Conservation (phyloP, 129 eudicot species). For the Silybum marianum region DNA sequence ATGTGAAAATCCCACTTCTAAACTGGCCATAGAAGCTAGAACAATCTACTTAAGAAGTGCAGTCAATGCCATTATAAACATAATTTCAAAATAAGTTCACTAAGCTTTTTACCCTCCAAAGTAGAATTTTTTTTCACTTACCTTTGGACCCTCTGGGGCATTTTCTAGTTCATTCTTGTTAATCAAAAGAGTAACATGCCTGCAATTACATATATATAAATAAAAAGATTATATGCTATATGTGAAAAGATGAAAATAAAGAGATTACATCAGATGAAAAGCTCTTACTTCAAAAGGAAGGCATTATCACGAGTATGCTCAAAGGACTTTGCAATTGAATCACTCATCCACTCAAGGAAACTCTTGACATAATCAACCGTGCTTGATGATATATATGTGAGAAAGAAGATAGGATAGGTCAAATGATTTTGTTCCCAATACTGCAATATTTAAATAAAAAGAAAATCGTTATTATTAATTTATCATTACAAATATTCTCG, state of each 20-base stretch:
- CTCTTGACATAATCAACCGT: slow-evolving; percentile 91
- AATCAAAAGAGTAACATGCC: slow-evolving; percentile 77
- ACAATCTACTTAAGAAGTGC: slow-evolving; percentile 57
- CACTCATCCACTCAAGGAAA: slow-evolving; percentile 98
- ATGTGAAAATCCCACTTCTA: slow-evolving; percentile 94
- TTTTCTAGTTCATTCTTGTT: slow-evolving; percentile 82
- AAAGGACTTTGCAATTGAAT: slow-evolving; percentile 91
- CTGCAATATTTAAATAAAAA: slow-evolving; percentile 47
- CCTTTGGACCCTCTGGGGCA: slow-evolving; percentile 90
- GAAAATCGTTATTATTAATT: neutral
- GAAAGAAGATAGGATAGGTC: slow-evolving; percentile 88
- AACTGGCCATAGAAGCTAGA: slow-evolving; percentile 93
- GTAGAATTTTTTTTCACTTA: slow-evolving; percentile 25
- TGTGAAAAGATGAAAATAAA: neutral
- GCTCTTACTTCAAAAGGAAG: slow-evolving; percentile 76
- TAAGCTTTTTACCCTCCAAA: slow-evolving; percentile 3
- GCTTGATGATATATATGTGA: slow-evolving; percentile 89
- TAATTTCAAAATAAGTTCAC: neutral
- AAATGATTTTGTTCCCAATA: slow-evolving; percentile 88
- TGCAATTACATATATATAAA: slow-evolving; percentile 47
- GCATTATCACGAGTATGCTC: slow-evolving; percentile 95
- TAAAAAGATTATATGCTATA: neutral
- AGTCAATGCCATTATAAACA: slow-evolving; percentile 6
- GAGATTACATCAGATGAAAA: slow-evolving; percentile 20
- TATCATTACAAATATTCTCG: too few species aligned